Evolutionary conservation across 225 moss, liverwort and hornwort genomes (phyloP).

Genomic region (Polytrichum formosum): DNA sequence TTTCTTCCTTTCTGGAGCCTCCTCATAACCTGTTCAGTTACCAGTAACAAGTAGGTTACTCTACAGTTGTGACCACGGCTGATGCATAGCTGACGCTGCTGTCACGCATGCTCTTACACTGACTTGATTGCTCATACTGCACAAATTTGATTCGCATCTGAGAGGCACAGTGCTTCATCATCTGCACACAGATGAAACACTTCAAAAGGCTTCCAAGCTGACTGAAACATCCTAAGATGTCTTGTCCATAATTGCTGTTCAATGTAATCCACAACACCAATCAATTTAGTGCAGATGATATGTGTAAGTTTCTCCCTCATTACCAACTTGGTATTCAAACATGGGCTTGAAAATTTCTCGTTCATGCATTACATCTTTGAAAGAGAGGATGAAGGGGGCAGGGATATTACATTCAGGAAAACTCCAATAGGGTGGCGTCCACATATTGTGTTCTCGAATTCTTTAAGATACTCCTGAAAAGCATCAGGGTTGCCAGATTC

Average conservation of each 20-base stretch:
- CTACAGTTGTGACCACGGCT: constrained; percentile 78
- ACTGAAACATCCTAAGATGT: too few species aligned
- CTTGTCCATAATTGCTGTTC: too few species aligned
- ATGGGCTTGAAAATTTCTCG: not conserved
- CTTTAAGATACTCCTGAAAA: constrained; percentile 73
- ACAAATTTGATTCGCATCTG: constrained; percentile 77
- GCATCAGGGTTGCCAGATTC: constrained; percentile 84
- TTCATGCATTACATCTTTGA: not conserved
- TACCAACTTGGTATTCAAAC: not conserved
- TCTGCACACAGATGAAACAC: constrained; percentile 38
- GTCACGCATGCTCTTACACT: constrained; percentile 84
- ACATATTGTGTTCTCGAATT: constrained; percentile 90
- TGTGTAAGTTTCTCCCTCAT: not conserved
- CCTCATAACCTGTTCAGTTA: too few species aligned
- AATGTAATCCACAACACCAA: not conserved
- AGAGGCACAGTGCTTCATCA: constrained; percentile 67
- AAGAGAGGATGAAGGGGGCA: too few species aligned
- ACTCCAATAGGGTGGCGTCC: constrained; percentile 92
- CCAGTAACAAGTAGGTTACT: constrained; percentile 13
- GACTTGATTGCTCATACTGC: constrained; percentile 95
- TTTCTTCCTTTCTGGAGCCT: too few species aligned
- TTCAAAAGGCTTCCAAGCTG: too few species aligned
- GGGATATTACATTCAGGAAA: constrained; percentile 66
- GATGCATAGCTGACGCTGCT: constrained; percentile 99
- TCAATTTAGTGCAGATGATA: not conserved